These are phyloP conservation scores for Aspergillus fumigatiaffinis DNA, from an alignment of 2,329 filamentous ascomycete genomes.

Conservation along the genomic window DNA sequence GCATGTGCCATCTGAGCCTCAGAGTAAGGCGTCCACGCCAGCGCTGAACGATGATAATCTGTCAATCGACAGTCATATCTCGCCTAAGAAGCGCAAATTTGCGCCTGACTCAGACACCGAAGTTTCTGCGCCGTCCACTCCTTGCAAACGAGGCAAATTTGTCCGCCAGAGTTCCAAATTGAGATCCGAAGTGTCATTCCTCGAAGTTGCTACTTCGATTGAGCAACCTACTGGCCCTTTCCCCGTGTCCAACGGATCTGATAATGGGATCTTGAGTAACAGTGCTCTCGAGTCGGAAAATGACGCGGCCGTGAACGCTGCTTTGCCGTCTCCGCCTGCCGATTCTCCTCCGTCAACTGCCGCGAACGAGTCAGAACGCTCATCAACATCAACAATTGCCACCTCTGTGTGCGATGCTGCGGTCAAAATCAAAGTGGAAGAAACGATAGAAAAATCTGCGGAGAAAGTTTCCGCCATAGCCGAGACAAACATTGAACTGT, in stretches of 20 bases:
- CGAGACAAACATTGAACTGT: constrained; percentile 9
- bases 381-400: constrained; percentile 33
- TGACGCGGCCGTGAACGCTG: constrained; percentile 7
- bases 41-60: constrained; percentile 21
- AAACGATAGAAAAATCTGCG: constrained; percentile 8
- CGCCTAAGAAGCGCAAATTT: constrained; percentile 27
- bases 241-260: constrained; percentile 2
- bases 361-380: constrained; percentile 29
- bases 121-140: constrained; percentile 21
- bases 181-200: constrained; percentile 33
- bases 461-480: constrained; percentile 4
- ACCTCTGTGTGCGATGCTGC: constrained; percentile 32
- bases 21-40: constrained; percentile 32
- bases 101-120: constrained; percentile 27
- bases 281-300: constrained; percentile 2
- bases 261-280: constrained; percentile 2
- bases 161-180: constrained; percentile 32
- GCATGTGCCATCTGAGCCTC: constrained; percentile 33
- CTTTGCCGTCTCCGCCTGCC: constrained; percentile 11
- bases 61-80: constrained; percentile 13
- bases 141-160: constrained; percentile 33
- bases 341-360: constrained; percentile 25
- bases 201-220: constrained; percentile 24
- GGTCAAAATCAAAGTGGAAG: constrained; percentile 18
- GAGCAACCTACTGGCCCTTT: constrained; percentile 15